A percentile compares a stretch with the other conserved stretches of the same genome.
phyloP scores from a whole-genome alignment of 257 asterid genomes.

The Anisodus tanguticus region DNA sequence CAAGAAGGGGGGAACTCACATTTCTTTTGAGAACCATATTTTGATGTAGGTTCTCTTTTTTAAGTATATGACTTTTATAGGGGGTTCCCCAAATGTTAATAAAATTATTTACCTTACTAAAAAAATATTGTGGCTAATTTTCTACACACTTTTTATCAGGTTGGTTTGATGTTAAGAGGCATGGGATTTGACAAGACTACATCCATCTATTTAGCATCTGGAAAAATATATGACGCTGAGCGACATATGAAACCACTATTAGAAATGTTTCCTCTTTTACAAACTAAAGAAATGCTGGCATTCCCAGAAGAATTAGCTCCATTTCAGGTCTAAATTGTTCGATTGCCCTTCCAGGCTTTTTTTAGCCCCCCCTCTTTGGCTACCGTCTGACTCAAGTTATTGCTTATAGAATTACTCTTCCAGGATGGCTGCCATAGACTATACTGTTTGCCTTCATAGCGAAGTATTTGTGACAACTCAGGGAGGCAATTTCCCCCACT shows the following conservation, averaged over 20 bases:
- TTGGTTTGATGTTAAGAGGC: conserved; percentile 97
- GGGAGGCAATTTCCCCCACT: conserved; percentile 98
- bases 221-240: conserved; percentile 86
- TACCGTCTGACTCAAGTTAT: conserved; percentile 44
- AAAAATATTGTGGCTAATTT: not conserved
- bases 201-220: conserved; percentile 92
- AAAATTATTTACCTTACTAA: not conserved
- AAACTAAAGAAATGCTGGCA: conserved; percentile 91
- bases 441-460: conserved; percentile 97
- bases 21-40: not conserved
- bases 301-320: conserved; percentile 83
- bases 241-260: conserved; percentile 90
- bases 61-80: not conserved
- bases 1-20: not conserved
- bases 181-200: conserved; percentile 93
- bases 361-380: not conserved
- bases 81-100: not conserved
- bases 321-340: conserved; percentile 69
- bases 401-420: conserved; percentile 85
- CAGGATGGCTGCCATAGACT: conserved; percentile 99
- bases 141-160: conserved; percentile 58
- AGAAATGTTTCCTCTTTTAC: conserved; percentile 93
- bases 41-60: not conserved
- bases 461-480: conserved; percentile 99
- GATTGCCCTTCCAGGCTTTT: conserved; percentile 17